Evolutionary conservation across 2,329 filamentous ascomycete species (phyloP).

Genomic region (Trichophyton equinum): DNA sequence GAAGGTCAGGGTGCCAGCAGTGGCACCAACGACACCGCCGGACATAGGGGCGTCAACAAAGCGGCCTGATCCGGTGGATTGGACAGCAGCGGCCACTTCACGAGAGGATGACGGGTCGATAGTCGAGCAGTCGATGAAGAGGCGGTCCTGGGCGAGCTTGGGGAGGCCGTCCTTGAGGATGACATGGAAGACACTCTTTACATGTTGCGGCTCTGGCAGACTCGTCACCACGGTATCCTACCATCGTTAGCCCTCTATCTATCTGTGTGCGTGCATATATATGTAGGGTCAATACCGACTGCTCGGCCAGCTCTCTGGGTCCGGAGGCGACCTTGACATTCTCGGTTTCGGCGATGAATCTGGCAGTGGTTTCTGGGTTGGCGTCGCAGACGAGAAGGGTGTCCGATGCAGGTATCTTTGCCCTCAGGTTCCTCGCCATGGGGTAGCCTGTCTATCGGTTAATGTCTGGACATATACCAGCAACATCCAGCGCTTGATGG

Average conservation of each 20-base stretch:
- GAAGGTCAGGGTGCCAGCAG: slow-evolving; percentile 79
- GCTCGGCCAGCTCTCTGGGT: slow-evolving; percentile 52
- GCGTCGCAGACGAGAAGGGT: slow-evolving; percentile 54
- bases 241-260: neutral
- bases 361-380: slow-evolving; percentile 43
- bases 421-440: slow-evolving; percentile 59
- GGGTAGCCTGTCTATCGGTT: slow-evolving; percentile 46
- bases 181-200: slow-evolving; percentile 65
- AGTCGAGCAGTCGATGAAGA: slow-evolving; percentile 94
- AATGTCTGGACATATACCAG: too few species aligned
- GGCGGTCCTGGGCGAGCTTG: slow-evolving; percentile 44
- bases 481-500: too few species aligned
- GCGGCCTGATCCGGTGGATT: slow-evolving; percentile 52
- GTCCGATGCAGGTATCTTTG: slow-evolving; percentile 52
- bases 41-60: slow-evolving; percentile 97
- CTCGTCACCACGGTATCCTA: slow-evolving; percentile 81
- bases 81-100: slow-evolving; percentile 59
- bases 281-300: slow-evolving; percentile 44
- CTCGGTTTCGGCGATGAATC: slow-evolving; percentile 45
- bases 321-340: slow-evolving; percentile 44
- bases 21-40: slow-evolving; percentile 82
- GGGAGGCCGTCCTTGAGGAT: slow-evolving; percentile 54
- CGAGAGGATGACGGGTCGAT: slow-evolving; percentile 83
- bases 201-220: slow-evolving; percentile 78
- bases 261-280: neutral